phyloP scores from a whole-genome alignment of 2,329 filamentous ascomycete genomes.

The Aspergillus pseudonomiae region DNA sequence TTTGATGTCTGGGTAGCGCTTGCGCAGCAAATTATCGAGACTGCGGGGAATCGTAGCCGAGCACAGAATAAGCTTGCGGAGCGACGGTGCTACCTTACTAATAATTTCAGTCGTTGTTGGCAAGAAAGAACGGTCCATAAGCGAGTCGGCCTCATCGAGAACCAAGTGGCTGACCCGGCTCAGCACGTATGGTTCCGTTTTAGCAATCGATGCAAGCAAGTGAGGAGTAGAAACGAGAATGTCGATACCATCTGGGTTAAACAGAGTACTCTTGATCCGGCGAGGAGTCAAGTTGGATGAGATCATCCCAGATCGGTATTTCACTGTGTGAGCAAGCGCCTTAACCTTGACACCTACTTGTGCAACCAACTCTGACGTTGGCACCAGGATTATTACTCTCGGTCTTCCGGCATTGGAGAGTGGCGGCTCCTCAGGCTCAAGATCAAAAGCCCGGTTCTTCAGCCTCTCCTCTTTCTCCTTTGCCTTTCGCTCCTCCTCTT shows the following conservation, averaged over 20 bases:
- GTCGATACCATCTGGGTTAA: conserved; percentile 79
- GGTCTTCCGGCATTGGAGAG: conserved; percentile 75
- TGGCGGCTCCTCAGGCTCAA: conserved; percentile 62
- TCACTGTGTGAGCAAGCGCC: conserved; percentile 77
- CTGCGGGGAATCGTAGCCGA: conserved; percentile 93
- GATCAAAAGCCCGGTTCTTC: conserved; percentile 62
- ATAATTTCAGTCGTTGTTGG: conserved; percentile 81
- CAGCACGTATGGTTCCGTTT: conserved; percentile 87
- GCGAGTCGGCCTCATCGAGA: conserved; percentile 92
- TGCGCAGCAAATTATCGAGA: conserved; percentile 81
- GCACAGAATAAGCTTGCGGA: conserved; percentile 87
- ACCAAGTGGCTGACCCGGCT: conserved; percentile 88
- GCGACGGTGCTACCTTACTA: conserved; percentile 75
- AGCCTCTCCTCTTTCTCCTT: conserved; percentile 55
- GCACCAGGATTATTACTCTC: conserved; percentile 81
- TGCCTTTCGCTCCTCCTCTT: conserved; percentile 57
- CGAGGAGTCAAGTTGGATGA: conserved; percentile 75
- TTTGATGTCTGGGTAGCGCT: conserved; percentile 78
- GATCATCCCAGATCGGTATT: conserved; percentile 82
- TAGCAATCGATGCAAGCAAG: conserved; percentile 81
- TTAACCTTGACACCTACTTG: conserved; percentile 85
- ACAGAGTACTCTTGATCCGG: conserved; percentile 82
- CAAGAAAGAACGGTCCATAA: conserved; percentile 90
- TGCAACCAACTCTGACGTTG: conserved; percentile 86
- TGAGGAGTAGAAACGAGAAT: conserved; percentile 87